phyloP scores from a whole-genome alignment of 805 yeast species.

The Jamesozyma rosinii region DNA sequence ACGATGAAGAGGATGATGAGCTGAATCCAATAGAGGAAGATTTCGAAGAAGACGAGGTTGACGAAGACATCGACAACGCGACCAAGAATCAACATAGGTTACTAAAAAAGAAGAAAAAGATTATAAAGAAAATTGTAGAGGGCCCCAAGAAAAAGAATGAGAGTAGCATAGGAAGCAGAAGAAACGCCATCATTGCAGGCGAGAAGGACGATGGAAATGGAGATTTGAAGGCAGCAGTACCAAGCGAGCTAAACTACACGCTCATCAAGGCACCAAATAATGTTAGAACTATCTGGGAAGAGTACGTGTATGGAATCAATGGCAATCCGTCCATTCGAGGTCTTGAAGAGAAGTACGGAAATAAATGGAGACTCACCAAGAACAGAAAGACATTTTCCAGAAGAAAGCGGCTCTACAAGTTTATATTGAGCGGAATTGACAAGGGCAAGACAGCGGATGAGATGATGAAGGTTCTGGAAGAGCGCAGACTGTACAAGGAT shows the following conservation, averaged over 20 bases:
- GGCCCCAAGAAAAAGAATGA: not conserved
- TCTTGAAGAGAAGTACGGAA: constrained; percentile 35
- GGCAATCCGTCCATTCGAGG: constrained; percentile 35
- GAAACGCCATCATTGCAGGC: not conserved
- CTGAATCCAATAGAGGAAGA: constrained; percentile 4
- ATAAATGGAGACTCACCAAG: constrained; percentile 34
- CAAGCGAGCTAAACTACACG: constrained; percentile 17
- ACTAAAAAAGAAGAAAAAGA: not conserved
- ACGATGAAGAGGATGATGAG: constrained; percentile 1
- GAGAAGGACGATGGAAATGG: not conserved
- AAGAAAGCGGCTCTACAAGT: constrained; percentile 31
- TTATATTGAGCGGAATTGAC: constrained; percentile 28
- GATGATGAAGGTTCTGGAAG: constrained; percentile 27
- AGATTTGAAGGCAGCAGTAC: not conserved
- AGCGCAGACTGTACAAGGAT: constrained; percentile 25
- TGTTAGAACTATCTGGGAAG: constrained; percentile 32
- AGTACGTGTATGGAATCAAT: constrained; percentile 34
- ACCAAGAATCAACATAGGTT: constrained; percentile 6
- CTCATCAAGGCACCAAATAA: constrained; percentile 29
- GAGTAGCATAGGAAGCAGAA: not conserved
- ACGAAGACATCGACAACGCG: constrained; percentile 15
- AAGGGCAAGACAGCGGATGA: constrained; percentile 30
- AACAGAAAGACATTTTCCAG: constrained; percentile 31
- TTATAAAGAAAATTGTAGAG: not conserved
- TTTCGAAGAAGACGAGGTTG: constrained; percentile 8